Evolutionary conservation across 2,329 filamentous ascomycete genomes (phyloP).

Genomic region (Nigrospora sphaerica): DNA sequence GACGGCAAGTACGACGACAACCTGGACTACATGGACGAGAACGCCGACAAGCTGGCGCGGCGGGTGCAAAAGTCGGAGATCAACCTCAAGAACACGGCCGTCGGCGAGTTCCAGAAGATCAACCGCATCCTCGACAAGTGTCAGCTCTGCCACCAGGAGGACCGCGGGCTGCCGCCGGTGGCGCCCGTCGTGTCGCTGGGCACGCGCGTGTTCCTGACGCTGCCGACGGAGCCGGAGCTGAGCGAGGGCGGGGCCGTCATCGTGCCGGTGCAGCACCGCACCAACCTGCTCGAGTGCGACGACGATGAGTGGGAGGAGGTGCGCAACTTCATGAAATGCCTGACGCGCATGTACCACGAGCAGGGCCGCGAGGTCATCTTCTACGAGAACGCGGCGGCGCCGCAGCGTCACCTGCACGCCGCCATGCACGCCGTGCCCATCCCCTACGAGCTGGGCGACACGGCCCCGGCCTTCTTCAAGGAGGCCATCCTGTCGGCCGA

Average conservation of each 20-base stretch:
- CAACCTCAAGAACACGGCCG: slow-evolving; percentile 80
- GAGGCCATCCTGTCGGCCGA: slow-evolving; percentile 86
- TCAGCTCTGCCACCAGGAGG: slow-evolving; percentile 88
- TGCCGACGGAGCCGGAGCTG: slow-evolving; percentile 85
- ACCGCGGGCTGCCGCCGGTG: slow-evolving; percentile 62
- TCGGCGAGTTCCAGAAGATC: slow-evolving; percentile 84
- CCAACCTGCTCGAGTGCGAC: slow-evolving; percentile 92
- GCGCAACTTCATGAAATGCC: slow-evolving; percentile 96
- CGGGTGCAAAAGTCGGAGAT: slow-evolving; percentile 82
- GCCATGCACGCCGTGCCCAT: slow-evolving; percentile 81
- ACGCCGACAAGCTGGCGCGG: slow-evolving; percentile 81
- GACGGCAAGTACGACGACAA: slow-evolving; percentile 87
- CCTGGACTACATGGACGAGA: slow-evolving; percentile 96
- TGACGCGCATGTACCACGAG: slow-evolving; percentile 90
- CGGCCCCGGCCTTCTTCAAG: slow-evolving; percentile 87
- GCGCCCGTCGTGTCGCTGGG: slow-evolving; percentile 82
- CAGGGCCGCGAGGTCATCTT: slow-evolving; percentile 90
- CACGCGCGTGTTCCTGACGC: slow-evolving; percentile 79
- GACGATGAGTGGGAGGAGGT: slow-evolving; percentile 99
- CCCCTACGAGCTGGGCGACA: slow-evolving; percentile 85
- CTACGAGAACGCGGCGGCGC: slow-evolving; percentile 90
- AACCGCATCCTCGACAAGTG: slow-evolving; percentile 81
- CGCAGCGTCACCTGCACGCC: slow-evolving; percentile 73
- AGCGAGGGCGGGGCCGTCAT: slow-evolving; percentile 79
- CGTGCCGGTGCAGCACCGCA: slow-evolving; percentile 78